Evolutionary conservation across 768 basidiomycete genomes (phyloP), one percentile per base, ranked within the genome.

Genomic region (Tulasnella sp.): DNA sequence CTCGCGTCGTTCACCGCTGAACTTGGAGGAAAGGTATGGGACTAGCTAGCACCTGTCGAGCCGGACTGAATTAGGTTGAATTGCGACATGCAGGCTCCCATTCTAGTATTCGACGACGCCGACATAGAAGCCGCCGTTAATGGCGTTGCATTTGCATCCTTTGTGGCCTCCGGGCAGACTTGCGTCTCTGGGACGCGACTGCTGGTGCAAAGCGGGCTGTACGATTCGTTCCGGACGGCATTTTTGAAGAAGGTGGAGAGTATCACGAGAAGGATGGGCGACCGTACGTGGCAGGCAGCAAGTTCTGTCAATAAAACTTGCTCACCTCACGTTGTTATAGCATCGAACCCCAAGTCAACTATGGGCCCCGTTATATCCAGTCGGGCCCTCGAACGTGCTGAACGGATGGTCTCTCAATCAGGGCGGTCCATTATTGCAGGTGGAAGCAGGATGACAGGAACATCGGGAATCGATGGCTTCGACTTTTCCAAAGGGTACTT

Each of bases 151-250:
- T 96, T 96, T 83, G 92, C 94, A 14, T 90, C 93, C 0, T 96
- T 96, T 83, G 87, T 96, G 75, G 95, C 95, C 0, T 94, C 94
- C 34, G 95, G 95, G 3, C 95, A 96, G 86, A 96, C 95, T 12
- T 96, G 95, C 81, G 93, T 96, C n/a, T 96, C 95, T 1, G 95
- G 94, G n/a, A 92, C 94, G 18, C 90, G 95, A n/a, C 87, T 96
- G 28, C 87, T 96, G 6, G 86, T 96, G 9, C 94, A 96, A 80
- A 89, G 91, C 64, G 84, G 85, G 12, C 88, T 96, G 72, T 95
- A 94, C 82, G 89, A 93, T 72, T 85, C 86, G 3, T 96, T 96
- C 85, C 88, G 95, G 87, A 83, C 85, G 9, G 84, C 84, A 24
- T 92, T 95, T 84, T 83, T 94, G 16, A 85, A 88, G 77, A 96